Conservation (phyloP, 306 rosid species). For the Acacia confusa region DNA sequence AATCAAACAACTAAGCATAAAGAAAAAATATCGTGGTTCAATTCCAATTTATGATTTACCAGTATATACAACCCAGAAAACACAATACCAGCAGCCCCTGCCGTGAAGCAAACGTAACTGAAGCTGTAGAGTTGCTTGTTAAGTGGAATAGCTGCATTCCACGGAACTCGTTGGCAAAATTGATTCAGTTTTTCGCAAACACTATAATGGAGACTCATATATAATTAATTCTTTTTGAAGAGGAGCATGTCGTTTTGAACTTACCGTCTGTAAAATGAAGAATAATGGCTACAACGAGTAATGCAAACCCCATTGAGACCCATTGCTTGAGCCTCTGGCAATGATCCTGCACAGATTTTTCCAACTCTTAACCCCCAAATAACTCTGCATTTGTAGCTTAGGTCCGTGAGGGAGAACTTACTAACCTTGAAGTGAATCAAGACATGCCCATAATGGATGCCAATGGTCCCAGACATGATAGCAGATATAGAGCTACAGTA, state of each 20-base stretch:
- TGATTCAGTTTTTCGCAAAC: background rate
- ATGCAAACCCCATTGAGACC: conserved; percentile 59
- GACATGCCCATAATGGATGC: conserved; percentile 76
- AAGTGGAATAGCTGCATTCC: conserved; percentile 66
- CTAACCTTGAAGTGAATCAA: conserved; percentile 74
- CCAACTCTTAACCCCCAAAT: background rate
- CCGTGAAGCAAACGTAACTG: conserved; percentile 78
- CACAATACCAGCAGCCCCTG: conserved; percentile 67
- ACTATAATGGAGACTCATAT: background rate
- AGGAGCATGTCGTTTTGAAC: background rate
- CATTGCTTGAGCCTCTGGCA: conserved; percentile 71
- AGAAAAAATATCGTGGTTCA: background rate
- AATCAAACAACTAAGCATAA: background rate
- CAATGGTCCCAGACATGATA: conserved; percentile 63
- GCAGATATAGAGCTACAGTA: conserved; percentile 59
- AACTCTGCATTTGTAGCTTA: background rate
- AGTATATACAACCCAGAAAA: conserved; percentile 62
- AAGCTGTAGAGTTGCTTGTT: conserved; percentile 80
- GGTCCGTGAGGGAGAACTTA: background rate
- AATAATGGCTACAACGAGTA: conserved; percentile 52
- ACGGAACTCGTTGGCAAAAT: background rate
- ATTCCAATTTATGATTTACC: conserved; percentile 33
- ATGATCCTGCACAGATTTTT: conserved; percentile 49
- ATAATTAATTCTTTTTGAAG: background rate
- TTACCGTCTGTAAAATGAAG: conserved; percentile 70